These are phyloP conservation scores for Penstemon eatonii DNA, from an alignment of 257 asterid species.

Conservation along the genomic window DNA sequence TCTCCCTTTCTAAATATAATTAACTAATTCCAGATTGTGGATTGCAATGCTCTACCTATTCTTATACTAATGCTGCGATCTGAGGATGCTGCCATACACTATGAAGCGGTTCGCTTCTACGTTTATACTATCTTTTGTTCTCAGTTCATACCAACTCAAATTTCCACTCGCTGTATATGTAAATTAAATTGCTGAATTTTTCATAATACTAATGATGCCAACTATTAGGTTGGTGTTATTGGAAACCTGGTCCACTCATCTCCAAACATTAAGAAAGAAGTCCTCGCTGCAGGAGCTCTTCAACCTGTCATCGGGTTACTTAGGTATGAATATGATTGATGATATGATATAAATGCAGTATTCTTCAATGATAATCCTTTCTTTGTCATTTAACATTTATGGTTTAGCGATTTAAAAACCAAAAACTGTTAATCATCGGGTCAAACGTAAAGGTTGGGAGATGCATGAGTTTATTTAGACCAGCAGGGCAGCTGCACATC, in stretches of 20 bases:
- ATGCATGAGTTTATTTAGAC: no score
- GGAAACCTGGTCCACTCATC: constrained; percentile 98
- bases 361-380: not conserved
- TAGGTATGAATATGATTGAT: constrained; percentile 45
- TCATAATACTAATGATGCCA: constrained; percentile 28
- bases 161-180: constrained; percentile 12
- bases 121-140: constrained; percentile 20
- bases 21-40: constrained; percentile 76
- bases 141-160: constrained; percentile 9
- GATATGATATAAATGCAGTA: constrained; percentile 2
- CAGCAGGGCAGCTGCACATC: not conserved
- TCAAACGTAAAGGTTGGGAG: not conserved
- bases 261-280: constrained; percentile 95
- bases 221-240: constrained; percentile 90
- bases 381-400: not conserved
- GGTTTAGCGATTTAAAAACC: not conserved
- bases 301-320: constrained; percentile 98
- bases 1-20: constrained; percentile 15
- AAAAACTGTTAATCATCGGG: not conserved
- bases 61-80: constrained; percentile 94
- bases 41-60: constrained; percentile 92
- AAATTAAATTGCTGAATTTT: constrained; percentile 8
- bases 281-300: constrained; percentile 92
- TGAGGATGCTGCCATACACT: constrained; percentile 93
- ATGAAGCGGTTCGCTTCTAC: constrained; percentile 79